Evolutionary conservation across 352 stramenopile species (phyloP), one percentile per base, ranked within the genome.

Genomic region (Phytophthora kernoviae): DNA sequence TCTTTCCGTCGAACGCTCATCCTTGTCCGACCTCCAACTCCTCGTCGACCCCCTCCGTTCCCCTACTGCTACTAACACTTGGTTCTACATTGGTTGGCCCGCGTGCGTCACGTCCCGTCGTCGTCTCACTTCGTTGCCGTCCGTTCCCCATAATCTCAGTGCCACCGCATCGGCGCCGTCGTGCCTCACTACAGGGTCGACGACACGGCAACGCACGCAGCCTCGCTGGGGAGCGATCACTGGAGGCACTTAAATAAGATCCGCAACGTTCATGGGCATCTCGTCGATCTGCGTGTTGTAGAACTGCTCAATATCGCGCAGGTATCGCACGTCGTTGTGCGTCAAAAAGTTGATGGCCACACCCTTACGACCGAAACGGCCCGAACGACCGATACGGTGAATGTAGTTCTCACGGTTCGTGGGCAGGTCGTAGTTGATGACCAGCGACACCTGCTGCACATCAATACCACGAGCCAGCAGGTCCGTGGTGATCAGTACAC

Each of bases 341-440:
- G 97, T 99, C 66, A 99, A 78, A 79, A 99, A 99, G 93, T 99
- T 99, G 85, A 99, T 99, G 56, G 97, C 97, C 48, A 99, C 97
- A 93, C 98, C 98, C 91, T 99, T 99, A 88, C 97, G 91, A 77
- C 98, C 98, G 79, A 99, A 99, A 90, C 98, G 97, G 77, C 98
- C 98, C 57, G 92, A 98, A 77, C 98, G 96, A 93, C 98, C 98
- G 79, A 99, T 99, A 89, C 98, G 96, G 80, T 99, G 98, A 63
- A 99, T 99, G 88, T 99, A 99, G 81, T 99, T 99, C 84, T 99
- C 98, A 73, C 98, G 94, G 87, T 99, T 99, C 22, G 96, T 98
- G 42, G 98, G 98, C 59, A 99, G 82, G 75, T 99, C 97, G 84
- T 99, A 99, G 93, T 99, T 99, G 79, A 99, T 99, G 46, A 98